These are phyloP conservation scores for Eutrema japonicum DNA, from an alignment of 345 rosid genomes.

Conservation along the genomic window DNA sequence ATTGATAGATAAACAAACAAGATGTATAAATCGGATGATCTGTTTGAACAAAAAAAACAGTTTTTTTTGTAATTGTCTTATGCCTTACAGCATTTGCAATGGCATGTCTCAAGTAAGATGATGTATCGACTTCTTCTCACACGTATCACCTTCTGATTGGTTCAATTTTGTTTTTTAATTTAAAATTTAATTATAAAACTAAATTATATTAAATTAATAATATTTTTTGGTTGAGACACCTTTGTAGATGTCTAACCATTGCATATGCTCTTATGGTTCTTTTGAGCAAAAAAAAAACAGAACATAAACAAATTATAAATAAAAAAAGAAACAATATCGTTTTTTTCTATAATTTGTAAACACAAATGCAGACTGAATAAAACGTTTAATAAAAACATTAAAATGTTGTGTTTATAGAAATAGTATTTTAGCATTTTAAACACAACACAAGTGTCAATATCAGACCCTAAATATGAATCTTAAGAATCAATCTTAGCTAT, in stretches of 20 bases:
- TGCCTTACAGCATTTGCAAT: not conserved
- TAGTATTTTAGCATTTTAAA: not conserved
- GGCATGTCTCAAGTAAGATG: too few relatives aligned
- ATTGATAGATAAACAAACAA: conserved; percentile 24
- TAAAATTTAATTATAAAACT: too few relatives aligned
- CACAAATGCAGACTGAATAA: not conserved
- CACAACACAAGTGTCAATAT: not conserved
- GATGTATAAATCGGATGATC: conserved; percentile 16
- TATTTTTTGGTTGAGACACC: too few relatives aligned
- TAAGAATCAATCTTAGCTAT: not conserved
- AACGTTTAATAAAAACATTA: not conserved
- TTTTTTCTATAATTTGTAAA: not conserved
- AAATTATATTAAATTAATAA: too few relatives aligned
- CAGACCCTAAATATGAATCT: not conserved
- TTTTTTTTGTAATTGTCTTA: not conserved
- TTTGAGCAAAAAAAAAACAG: not conserved
- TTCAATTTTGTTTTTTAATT: too few relatives aligned
- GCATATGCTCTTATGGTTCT: not conserved
- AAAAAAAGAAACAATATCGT: not conserved
- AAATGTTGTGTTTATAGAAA: not conserved
- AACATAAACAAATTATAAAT: not conserved
- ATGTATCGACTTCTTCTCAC: too few relatives aligned
- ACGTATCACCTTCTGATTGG: too few relatives aligned
- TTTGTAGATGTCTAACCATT: too few relatives aligned
- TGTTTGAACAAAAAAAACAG: not conserved